A percentile compares a stretch with the other conserved stretches of the same genome.
Conservation (phyloP, 495 filamentous ascomycete genomes). For the Trichoderma orchidacearum region DNA sequence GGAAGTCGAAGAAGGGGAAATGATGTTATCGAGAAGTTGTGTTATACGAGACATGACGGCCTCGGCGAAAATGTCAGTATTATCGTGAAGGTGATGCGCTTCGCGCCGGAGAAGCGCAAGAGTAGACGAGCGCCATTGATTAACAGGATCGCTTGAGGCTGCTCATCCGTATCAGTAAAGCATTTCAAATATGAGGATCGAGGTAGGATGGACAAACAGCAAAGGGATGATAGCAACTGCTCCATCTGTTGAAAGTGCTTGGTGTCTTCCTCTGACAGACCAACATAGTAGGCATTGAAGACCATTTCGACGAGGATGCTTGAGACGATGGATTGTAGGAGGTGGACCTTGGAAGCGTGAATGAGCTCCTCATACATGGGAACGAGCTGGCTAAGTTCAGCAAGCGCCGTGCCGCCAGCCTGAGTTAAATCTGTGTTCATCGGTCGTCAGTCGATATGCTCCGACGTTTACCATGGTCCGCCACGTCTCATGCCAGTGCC, state of each 20-base stretch:
- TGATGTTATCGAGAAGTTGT: conserved; percentile 25
- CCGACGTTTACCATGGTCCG: too few relatives aligned
- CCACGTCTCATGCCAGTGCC: too few relatives aligned
- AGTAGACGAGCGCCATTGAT: conserved; percentile 41
- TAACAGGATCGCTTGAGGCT: conserved; percentile 33
- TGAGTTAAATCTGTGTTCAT: conserved; percentile 20
- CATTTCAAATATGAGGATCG: background rate
- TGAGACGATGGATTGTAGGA: conserved; percentile 39
- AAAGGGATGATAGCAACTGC: conserved; percentile 23
- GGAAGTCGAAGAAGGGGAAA: conserved; percentile 1
- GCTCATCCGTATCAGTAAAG: conserved; percentile 1
- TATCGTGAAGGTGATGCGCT: conserved; percentile 24
- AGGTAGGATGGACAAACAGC: background rate
- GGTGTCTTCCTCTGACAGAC: conserved; percentile 28
- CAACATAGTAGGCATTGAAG: conserved; percentile 39
- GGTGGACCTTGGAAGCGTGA: conserved; percentile 31
- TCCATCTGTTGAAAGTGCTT: conserved; percentile 27
- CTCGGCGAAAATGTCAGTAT: conserved; percentile 21
- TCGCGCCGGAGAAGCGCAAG: conserved; percentile 36
- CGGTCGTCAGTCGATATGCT: background rate
- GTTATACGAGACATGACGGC: conserved; percentile 23
- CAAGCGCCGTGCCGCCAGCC: conserved; percentile 16
- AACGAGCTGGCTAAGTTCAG: conserved; percentile 28
- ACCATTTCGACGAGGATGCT: conserved; percentile 34
- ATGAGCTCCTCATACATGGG: conserved; percentile 35